Percentiles rank a stretch among this genome's conserved stretches.
Conservation (phyloP, 441 rosid genomes). For the Mallotus repandus region DNA sequence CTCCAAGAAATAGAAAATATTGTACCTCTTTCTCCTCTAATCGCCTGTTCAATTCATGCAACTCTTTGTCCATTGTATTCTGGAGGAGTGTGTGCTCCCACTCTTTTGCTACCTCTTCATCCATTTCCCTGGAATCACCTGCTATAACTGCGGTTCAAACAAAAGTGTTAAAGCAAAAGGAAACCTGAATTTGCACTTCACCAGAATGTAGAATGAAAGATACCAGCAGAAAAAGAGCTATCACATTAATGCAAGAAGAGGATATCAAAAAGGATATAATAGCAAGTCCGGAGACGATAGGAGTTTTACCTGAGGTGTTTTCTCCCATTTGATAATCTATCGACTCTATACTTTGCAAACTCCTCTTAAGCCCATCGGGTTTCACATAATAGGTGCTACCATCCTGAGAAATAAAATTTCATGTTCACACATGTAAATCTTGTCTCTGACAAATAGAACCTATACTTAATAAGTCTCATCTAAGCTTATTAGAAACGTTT, state of each 20-base stretch:
- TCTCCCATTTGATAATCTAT: constrained; percentile 81
- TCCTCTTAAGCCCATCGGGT: constrained; percentile 81
- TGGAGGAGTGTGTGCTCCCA: constrained; percentile 95
- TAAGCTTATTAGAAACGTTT: not conserved
- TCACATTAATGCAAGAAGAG: constrained; percentile 1
- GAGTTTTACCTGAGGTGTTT: constrained; percentile 53
- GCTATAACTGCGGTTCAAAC: constrained; percentile 23
- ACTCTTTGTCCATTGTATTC: constrained; percentile 91
- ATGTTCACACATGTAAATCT: constrained; percentile 19
- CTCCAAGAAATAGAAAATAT: not conserved
- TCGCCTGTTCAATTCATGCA: constrained; percentile 83
- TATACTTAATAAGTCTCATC: not conserved
- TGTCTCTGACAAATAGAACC: not conserved
- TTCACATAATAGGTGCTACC: constrained; percentile 57
- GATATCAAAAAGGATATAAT: not conserved
- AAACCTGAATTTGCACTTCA: constrained; percentile 1
- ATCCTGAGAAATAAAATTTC: constrained; percentile 48
- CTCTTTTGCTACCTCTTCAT: constrained; percentile 85
- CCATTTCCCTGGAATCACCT: constrained; percentile 79
- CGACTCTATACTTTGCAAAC: constrained; percentile 75
- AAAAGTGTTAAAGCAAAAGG: constrained; percentile 10
- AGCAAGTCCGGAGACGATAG: constrained; percentile 8
- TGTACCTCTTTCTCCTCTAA: constrained; percentile 95
- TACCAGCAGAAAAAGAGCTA: not conserved
- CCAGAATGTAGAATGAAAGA: not conserved